Percentiles rank a stretch among this genome's conserved stretches.
These are phyloP conservation scores for Agrostemma githago DNA, from an alignment of 148 eudicot species.

Conservation along the genomic window DNA sequence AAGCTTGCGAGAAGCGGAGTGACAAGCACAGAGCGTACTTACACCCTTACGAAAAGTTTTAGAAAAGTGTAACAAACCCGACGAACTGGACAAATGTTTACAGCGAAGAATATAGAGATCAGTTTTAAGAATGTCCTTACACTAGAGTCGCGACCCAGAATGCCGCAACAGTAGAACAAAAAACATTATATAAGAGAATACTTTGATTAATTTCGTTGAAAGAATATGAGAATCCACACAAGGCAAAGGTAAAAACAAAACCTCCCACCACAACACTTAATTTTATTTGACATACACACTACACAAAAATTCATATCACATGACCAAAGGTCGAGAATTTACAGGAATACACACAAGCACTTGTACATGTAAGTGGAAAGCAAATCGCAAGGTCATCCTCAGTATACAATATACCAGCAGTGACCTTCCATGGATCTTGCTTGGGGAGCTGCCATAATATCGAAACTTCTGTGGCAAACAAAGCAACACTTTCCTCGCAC, in stretches of 20 bases:
- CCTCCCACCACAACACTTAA: background rate
- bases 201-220: background rate
- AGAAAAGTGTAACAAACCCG: too few species aligned
- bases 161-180: too few species aligned
- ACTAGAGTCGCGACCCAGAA: too few species aligned
- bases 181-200: too few species aligned
- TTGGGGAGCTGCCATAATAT: background rate
- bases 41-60: too few species aligned
- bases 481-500: background rate
- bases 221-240: background rate
- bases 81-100: too few species aligned
- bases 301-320: slow-evolving; percentile 22
- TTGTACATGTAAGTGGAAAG: slow-evolving; percentile 33
- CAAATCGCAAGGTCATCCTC: slow-evolving; percentile 13
- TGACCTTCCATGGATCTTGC: slow-evolving; percentile 4
- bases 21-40: too few species aligned
- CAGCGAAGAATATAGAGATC: too few species aligned
- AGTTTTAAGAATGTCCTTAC: too few species aligned
- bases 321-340: slow-evolving; percentile 21
- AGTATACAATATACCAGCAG: slow-evolving; percentile 12
- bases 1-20: too few species aligned
- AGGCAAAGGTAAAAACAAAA: background rate
- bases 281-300: background rate
- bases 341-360: slow-evolving; percentile 21
- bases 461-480: background rate